Evolutionary conservation across 495 filamentous ascomycete species (phyloP).

Genomic region (Penicillium flavigenum): DNA sequence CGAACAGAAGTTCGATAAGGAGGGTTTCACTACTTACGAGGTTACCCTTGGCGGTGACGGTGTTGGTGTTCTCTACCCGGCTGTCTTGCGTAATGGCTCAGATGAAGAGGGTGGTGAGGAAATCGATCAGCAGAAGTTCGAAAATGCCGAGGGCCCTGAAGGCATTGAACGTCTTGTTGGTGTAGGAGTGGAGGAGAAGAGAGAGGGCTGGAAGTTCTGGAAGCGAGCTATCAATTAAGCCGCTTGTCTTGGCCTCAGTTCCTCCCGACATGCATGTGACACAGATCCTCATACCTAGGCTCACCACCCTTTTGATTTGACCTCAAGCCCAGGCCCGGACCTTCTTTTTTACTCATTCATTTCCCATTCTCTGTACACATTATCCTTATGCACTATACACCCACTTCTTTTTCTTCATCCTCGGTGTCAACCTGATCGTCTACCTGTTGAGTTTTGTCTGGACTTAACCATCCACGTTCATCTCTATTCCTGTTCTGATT

Average conservation of each 20-base stretch:
- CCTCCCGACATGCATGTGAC: slow-evolving; percentile 2
- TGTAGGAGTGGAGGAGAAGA: slow-evolving; percentile 63
- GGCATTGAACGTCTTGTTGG: slow-evolving; percentile 70
- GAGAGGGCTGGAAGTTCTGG: slow-evolving; percentile 96
- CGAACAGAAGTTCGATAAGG: slow-evolving; percentile 63
- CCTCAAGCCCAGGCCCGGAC: too few relatives aligned
- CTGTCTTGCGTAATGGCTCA: slow-evolving; percentile 71
- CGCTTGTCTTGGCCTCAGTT: neutral
- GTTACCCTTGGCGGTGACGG: slow-evolving; percentile 89
- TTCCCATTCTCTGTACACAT: slow-evolving; percentile 31
- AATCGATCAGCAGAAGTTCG: slow-evolving; percentile 89
- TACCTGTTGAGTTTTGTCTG: slow-evolving; percentile 4
- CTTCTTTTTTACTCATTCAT: slow-evolving; percentile 10
- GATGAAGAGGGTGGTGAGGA: slow-evolving; percentile 80
- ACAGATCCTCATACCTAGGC: neutral
- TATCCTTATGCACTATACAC: slow-evolving; percentile 26
- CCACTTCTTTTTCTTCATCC: slow-evolving; percentile 1
- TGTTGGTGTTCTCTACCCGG: slow-evolving; percentile 89
- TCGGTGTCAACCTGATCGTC: neutral
- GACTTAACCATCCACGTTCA: neutral
- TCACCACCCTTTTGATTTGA: neutral
- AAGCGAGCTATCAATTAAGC: slow-evolving; percentile 40
- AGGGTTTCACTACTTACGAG: slow-evolving; percentile 80
- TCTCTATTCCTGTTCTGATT: neutral
- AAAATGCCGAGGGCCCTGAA: slow-evolving; percentile 74